Percentiles rank a stretch among this genome's conserved stretches.
Conservation (phyloP, 2,329 filamentous ascomycete genomes). For the Paraphoma chrysanthemicola region DNA sequence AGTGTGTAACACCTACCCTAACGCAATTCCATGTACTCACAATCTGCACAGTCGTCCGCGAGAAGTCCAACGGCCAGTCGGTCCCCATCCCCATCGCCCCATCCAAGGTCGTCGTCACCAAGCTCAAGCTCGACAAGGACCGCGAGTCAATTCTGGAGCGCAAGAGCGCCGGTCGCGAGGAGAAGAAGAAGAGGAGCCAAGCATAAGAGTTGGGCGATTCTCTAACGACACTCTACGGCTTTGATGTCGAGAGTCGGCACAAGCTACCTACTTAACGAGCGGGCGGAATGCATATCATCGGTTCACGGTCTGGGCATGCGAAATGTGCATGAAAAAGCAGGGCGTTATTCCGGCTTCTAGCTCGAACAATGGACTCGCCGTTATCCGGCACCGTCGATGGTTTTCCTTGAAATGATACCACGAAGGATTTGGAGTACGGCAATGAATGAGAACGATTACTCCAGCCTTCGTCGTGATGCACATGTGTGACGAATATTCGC, state of each 20-base stretch:
- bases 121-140: slow-evolving; percentile 98
- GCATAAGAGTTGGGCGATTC: slow-evolving; percentile 52
- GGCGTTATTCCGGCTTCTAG: slow-evolving; percentile 48
- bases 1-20: slow-evolving; percentile 30
- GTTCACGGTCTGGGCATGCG: slow-evolving; percentile 44
- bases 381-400: slow-evolving; percentile 41
- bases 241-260: slow-evolving; percentile 41
- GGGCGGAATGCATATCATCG: slow-evolving; percentile 49
- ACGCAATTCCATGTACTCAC: slow-evolving; percentile 23
- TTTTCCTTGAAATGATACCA: slow-evolving; percentile 41
- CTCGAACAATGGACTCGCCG: slow-evolving; percentile 46
- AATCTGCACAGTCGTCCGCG: slow-evolving; percentile 71
- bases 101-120: slow-evolving; percentile 97
- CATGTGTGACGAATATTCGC: slow-evolving; percentile 15
- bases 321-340: slow-evolving; percentile 44
- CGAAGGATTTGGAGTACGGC: slow-evolving; percentile 32
- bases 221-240: slow-evolving; percentile 50
- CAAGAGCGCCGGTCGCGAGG: slow-evolving; percentile 81
- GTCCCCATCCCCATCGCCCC: slow-evolving; percentile 94
- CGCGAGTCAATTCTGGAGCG: slow-evolving; percentile 87
- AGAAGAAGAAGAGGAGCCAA: slow-evolving; percentile 71
- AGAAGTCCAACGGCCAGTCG: slow-evolving; percentile 97
- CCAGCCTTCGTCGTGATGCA: slow-evolving; percentile 28
- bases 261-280: slow-evolving; percentile 44
- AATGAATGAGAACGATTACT: slow-evolving; percentile 33